Evolutionary conservation across 805 yeast species (phyloP).

Genomic region (Zygosaccharomyces lentus): DNA sequence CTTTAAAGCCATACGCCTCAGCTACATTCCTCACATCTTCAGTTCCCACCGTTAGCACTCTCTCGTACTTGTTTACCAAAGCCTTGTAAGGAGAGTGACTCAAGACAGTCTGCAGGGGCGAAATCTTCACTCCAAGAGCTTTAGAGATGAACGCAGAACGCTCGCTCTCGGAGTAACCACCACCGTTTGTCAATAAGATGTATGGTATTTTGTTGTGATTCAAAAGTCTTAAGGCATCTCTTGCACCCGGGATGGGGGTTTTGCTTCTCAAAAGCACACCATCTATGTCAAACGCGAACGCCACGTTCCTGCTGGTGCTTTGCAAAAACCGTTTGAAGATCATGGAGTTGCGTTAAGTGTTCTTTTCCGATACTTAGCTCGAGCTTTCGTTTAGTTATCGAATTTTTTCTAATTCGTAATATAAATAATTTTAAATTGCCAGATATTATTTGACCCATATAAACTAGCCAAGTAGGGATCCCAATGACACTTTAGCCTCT

Average conservation of each 20-base stretch:
- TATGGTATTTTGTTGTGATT: conserved; percentile 60
- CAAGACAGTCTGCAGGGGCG: conserved; percentile 67
- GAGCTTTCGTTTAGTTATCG: background rate
- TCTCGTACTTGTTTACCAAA: conserved; percentile 46
- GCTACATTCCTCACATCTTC: conserved; percentile 70
- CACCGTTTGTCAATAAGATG: conserved; percentile 86
- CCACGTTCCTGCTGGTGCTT: conserved; percentile 20
- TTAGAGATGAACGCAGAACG: conserved; percentile 52
- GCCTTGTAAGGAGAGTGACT: conserved; percentile 83
- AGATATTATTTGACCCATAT: conserved; percentile 1
- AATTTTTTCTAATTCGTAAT: background rate
- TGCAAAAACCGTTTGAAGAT: conserved; percentile 19
- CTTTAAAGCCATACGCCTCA: conserved; percentile 65
- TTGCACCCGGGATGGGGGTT: conserved; percentile 61
- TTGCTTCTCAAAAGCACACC: conserved; percentile 82
- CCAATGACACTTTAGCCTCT: conserved; percentile 14
- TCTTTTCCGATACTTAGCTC: background rate
- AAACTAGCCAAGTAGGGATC: background rate
- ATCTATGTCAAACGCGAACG: conserved; percentile 53
- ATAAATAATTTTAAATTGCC: background rate
- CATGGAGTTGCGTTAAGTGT: conserved; percentile 1
- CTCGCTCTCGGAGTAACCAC: conserved; percentile 67
- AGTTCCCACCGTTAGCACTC: conserved; percentile 81
- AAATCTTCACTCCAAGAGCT: conserved; percentile 41
- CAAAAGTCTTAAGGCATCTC: conserved; percentile 52